Base-by-base conservation (phyloP, 345 rosid species). In the Linum tenue region DNA sequence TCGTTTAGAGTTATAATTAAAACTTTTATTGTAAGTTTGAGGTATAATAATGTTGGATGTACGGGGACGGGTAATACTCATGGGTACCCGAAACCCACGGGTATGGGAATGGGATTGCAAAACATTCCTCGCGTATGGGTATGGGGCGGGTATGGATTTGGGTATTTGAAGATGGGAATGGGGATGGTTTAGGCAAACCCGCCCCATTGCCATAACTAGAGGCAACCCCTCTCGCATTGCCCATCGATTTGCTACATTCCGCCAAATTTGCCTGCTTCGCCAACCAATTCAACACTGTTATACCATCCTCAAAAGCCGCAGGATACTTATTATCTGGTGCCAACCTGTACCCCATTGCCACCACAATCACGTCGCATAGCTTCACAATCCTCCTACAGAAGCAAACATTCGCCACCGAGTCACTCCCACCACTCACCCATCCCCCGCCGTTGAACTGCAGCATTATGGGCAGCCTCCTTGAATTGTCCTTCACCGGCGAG, bases 381-480 rank as follows among this genome's bases (percentile, higher is more conserved):
- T 86, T 90, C 9, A 90, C 84, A 72, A 88, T 84, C 76, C 95
- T 74, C 69, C 87, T 76, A 62, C 97, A 94, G 48, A 90, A 94
- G 43, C 61, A 70, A 84, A 86, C 99, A 68, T 90, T 94, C 4
- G 92, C 92, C 58, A 83, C 92, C 16, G 98, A 92, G 63, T 90
- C 97, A 48, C 84, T 85, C 65, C 96, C 85, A 63, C 98, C 96
- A 64, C 96, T 90, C 48, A 94, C 95, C 96, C 96, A 90, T 7
- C 97, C 96, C 0, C 99, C 99, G 37, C 97, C 97, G 37, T 94
- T 97, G 37, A 90, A 94, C 82, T 94, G 97, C 80, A 94, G 43
- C 80, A 90, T 80, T 40, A 94, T 77, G 31, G 95, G 96, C 56
- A 94, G 72, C 66, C 80, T 85, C 69, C 86, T 64, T 14, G 69